These are phyloP conservation scores for Eucalyptus tenuipes DNA, from an alignment of 345 rosid species.

Conservation along the genomic window DNA sequence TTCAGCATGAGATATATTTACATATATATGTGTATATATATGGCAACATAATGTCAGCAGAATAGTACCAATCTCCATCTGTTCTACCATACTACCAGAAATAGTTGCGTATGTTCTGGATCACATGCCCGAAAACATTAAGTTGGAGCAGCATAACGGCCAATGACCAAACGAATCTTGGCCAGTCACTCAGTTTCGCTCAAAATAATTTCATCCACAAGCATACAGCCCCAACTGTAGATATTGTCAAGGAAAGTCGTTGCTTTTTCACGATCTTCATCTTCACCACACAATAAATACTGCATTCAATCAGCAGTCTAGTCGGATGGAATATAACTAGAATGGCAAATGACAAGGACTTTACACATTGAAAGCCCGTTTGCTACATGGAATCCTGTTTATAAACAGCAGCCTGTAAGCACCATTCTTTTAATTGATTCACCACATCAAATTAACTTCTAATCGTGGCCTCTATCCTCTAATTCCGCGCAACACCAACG, in stretches of 20 bases:
- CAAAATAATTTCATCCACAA: not conserved
- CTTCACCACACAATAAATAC: not conserved
- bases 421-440: not conserved
- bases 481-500: not conserved
- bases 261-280: not conserved
- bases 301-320: not conserved
- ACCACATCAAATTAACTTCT: not conserved
- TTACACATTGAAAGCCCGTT: not conserved
- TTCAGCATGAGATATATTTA: not conserved
- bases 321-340: not conserved
- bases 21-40: not conserved
- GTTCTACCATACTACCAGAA: not conserved
- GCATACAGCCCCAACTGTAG: not conserved
- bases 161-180: not conserved
- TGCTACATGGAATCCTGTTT: not conserved
- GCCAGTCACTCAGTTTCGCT: not conserved
- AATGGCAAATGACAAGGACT: not conserved
- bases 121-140: not conserved
- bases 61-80: not conserved
- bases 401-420: not conserved
- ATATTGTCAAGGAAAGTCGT: not conserved
- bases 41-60: not conserved
- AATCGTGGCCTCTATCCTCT: not conserved
- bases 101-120: not conserved
- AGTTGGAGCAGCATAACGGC: not conserved